Conservation (phyloP, 2,329 filamentous ascomycete genomes). For the Aspergillus glaucus region DNA sequence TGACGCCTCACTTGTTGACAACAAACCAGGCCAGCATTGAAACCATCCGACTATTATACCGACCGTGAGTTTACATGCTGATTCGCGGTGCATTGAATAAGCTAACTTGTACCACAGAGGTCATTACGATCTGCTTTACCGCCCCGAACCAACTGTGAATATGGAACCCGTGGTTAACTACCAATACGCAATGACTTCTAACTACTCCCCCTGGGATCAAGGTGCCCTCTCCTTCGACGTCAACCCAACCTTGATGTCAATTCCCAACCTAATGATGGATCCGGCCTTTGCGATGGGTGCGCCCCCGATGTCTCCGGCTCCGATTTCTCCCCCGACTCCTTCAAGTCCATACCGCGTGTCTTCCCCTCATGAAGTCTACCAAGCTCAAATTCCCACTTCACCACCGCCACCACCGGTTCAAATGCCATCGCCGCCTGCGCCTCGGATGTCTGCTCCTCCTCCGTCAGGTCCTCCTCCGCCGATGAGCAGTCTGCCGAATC, state of each 20-base stretch:
- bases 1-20: constrained; percentile 49
- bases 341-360: constrained; percentile 26
- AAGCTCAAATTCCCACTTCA: constrained; percentile 22
- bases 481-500: constrained; percentile 28
- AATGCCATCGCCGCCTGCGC: constrained; percentile 19
- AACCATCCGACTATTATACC: constrained; percentile 62
- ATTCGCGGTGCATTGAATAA: neutral
- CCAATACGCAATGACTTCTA: constrained; percentile 36
- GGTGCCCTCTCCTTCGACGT: constrained; percentile 34
- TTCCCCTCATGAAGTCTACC: constrained; percentile 30
- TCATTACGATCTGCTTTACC: constrained; percentile 94
- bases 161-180: constrained; percentile 36
- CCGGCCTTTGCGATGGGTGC: constrained; percentile 24
- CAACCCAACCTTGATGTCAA: constrained; percentile 35
- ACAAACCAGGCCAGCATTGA: constrained; percentile 43
- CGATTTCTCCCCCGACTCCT: constrained; percentile 7
- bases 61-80: constrained; percentile 48
- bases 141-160: constrained; percentile 42
- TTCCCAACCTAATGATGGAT: constrained; percentile 36
- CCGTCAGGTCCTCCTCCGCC: constrained; percentile 24
- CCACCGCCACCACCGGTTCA: constrained; percentile 21
- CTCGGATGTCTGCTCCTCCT: constrained; percentile 21
- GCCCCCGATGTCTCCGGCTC: constrained; percentile 22
- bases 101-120: constrained; percentile 46
- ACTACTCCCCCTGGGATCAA: constrained; percentile 33